Evolutionary conservation across 129 eudicot genomes (phyloP), one percentile per base, ranked within the genome.

Genomic region (Deinandra increscens): DNA sequence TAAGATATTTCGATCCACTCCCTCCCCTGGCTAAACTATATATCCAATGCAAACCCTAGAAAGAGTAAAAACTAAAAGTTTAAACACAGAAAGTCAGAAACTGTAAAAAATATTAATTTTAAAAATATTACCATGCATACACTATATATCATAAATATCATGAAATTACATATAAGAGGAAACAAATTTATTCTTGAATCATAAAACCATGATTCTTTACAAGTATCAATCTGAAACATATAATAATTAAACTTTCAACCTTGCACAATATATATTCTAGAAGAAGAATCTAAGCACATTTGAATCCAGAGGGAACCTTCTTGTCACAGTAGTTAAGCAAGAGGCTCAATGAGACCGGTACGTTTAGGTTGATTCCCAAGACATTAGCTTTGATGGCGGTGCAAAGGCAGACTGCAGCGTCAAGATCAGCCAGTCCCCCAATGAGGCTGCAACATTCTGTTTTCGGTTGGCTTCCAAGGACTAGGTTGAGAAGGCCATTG

Each of bases 391-490:
- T 83, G 37, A 86, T 71, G 60, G 92, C 92, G 1, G 92, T 86
- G 86, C 92, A 86, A 46, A 86, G 88, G 76, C 91, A 86, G n/a
- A 83, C 82, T 0, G 92, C 92, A 1, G 92, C 92, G 50, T 86
- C 92, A 41, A 86, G 81, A 59, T 86, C 92, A 11, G 60, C 81
- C 6, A 86, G 73, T n/a, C 84, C 92, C 6, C 45, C 34, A 34
- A 86, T 58, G 54, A 86, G 86, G 18, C 70, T 64, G 81, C 92
- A 86, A 20, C 88, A 86, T 36, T 80, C 86, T 3, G 82, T 49
- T 29, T 72, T 78, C 1, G 92, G 72, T 54, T 84, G 86, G 31
- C 76, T 59, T 4, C 86, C 86, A 22, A 86, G 44, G 0, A 76
- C 81, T 9, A 78, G 41, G 45, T 66, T 62, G 1, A 84, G 20